Evolutionary conservation across 2,329 filamentous ascomycete species (phyloP).

Genomic region (Dissoconium aciculare): DNA sequence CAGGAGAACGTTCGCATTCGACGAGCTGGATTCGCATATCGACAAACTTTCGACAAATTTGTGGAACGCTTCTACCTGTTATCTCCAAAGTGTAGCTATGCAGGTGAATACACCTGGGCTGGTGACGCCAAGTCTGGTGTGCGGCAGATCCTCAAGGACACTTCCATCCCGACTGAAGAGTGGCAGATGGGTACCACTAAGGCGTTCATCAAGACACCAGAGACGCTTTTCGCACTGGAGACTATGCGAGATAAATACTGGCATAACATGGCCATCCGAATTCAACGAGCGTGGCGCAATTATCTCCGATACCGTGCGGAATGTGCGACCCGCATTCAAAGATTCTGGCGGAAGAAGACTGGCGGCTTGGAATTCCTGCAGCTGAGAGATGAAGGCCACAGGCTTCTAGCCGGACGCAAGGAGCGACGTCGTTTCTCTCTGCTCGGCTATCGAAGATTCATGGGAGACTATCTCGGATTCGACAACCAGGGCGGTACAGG

Average conservation of each 20-base stretch:
- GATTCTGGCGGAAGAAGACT: constrained; percentile 88
- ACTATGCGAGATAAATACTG: constrained; percentile 97
- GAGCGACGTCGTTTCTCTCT: constrained; percentile 84
- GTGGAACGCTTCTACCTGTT: constrained; percentile 93
- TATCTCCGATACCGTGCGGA: constrained; percentile 87
- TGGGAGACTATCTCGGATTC: constrained; percentile 88
- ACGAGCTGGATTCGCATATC: constrained; percentile 88
- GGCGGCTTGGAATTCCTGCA: constrained; percentile 80
- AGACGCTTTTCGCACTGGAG: constrained; percentile 90
- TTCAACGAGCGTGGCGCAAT: constrained; percentile 93
- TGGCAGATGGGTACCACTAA: constrained; percentile 96
- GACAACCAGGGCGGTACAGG: constrained; percentile 68
- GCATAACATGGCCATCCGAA: constrained; percentile 98
- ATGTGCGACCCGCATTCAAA: constrained; percentile 83
- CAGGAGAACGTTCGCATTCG: constrained; percentile 98
- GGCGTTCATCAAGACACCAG: constrained; percentile 94
- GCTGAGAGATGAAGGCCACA: constrained; percentile 75
- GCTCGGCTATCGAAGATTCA: constrained; percentile 76
- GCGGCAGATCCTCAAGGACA: constrained; percentile 87
- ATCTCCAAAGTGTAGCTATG: constrained; percentile 87
- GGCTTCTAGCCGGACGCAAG: constrained; percentile 67
- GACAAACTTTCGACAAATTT: constrained; percentile 95
- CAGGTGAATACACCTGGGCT: constrained; percentile 92
- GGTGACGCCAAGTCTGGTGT: constrained; percentile 78
- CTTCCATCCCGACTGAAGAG: constrained; percentile 85